Evolutionary conservation across 192 early-diverging fungal species (phyloP).

Genomic region (Linnemannia schmuckeri): DNA sequence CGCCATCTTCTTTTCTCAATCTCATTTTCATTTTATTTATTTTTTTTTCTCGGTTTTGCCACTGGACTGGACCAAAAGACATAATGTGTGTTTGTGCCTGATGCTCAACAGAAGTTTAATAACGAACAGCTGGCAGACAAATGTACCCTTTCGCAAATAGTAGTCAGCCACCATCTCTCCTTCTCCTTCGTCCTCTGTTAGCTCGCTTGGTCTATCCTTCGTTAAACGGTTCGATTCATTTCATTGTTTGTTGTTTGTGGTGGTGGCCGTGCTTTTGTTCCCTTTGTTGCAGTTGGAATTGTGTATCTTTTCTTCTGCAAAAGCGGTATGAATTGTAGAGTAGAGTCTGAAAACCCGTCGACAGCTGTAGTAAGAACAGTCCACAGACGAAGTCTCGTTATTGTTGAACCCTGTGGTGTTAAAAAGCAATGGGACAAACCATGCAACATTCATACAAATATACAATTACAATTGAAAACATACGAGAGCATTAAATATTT

Average conservation of each 20-base stretch:
- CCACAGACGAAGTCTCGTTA: not conserved
- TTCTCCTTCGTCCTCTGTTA: too few relatives aligned
- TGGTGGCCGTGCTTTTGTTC: not conserved
- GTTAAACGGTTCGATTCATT: too few relatives aligned
- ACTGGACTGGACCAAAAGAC: not conserved
- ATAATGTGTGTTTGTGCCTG: not conserved
- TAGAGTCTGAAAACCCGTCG: not conserved
- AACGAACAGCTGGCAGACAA: not conserved
- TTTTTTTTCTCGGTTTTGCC: not conserved
- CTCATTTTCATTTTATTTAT: not conserved
- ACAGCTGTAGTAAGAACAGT: not conserved
- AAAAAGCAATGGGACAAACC: not conserved
- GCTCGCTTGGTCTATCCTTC: too few relatives aligned
- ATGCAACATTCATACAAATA: not conserved
- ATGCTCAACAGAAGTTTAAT: not conserved
- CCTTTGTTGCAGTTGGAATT: not conserved
- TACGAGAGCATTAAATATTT: not conserved
- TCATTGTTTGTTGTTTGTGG: not conserved
- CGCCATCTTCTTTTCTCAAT: not conserved
- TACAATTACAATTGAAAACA: not conserved
- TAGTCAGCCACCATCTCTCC: not conserved
- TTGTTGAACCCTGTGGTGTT: not conserved
- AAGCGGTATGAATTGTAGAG: not conserved
- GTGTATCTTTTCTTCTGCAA: not conserved
- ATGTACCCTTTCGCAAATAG: conserved; percentile 1